phyloP scores from a whole-genome alignment of 176 grass and related monocot species.

The Bolboschoenus planiculmis region DNA sequence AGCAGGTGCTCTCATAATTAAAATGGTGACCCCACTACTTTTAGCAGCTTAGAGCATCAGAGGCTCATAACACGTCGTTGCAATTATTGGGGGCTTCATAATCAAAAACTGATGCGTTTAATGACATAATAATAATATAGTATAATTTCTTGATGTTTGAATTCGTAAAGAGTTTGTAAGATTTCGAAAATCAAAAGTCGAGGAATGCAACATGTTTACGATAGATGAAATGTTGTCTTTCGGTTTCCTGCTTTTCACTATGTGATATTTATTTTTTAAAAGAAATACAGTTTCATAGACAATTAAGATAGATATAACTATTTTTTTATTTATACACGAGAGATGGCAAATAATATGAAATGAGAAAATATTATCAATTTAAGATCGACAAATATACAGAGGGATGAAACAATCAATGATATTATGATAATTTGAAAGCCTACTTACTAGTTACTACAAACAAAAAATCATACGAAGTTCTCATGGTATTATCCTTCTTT shows the following conservation, averaged over 20 bases:
- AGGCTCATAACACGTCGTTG: not conserved
- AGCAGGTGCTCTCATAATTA: not conserved
- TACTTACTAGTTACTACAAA: not conserved
- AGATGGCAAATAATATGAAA: too few species aligned
- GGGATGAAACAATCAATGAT: too few species aligned
- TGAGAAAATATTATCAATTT: not conserved
- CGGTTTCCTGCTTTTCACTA: not conserved
- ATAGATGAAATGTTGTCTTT: not conserved
- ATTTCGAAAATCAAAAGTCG: too few species aligned
- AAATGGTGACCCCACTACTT: not conserved
- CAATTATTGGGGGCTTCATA: too few species aligned
- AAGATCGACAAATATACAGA: not conserved
- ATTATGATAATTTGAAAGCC: too few species aligned
- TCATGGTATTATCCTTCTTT: not conserved
- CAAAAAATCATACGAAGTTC: not conserved
- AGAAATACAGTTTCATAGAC: not conserved
- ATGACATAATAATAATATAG: too few species aligned
- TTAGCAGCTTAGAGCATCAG: not conserved
- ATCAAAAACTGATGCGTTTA: too few species aligned
- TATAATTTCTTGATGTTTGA: too few species aligned
- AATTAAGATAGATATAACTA: not conserved
- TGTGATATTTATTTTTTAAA: not conserved
- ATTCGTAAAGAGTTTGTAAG: too few species aligned
- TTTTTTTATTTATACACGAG: not conserved
- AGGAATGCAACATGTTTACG: not conserved